Evolutionary conservation across 352 stramenopile species (phyloP).

Genomic region (Globisporangium canariense): DNA sequence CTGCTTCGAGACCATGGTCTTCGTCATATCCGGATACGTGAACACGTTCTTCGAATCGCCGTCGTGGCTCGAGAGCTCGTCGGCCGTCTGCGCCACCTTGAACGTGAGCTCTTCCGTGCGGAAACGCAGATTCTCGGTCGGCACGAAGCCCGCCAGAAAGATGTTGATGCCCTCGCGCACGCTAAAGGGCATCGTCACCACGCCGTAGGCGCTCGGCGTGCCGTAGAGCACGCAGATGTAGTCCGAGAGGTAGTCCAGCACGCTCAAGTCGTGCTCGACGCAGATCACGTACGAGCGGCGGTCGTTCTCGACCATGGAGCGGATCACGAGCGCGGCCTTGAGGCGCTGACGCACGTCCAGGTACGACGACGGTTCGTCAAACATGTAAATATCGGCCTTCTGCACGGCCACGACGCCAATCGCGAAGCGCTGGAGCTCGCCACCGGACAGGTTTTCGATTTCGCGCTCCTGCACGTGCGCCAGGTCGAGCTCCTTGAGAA

Average conservation of each 20-base stretch:
- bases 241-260: conserved; percentile 99
- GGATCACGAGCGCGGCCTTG: conserved; percentile 97
- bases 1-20: conserved; percentile 95
- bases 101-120: conserved; percentile 98
- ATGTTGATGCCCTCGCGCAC: conserved; percentile 99
- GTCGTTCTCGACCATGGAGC: conserved; percentile 92
- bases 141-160: conserved; percentile 99
- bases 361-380: conserved; percentile 99
- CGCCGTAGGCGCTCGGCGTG: conserved; percentile 96
- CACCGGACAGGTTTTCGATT: conserved; percentile 94
- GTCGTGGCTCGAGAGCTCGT: conserved; percentile 85
- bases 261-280: conserved; percentile 99
- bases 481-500: conserved; percentile 93
- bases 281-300: conserved; percentile 95
- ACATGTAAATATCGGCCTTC: conserved; percentile 99
- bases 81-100: conserved; percentile 95
- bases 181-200: conserved; percentile 99
- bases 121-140: conserved; percentile 99
- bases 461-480: conserved; percentile 97
- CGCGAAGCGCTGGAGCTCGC: conserved; percentile 99
- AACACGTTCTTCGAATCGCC: conserved; percentile 90
- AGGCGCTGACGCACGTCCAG: conserved; percentile 99
- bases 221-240: conserved; percentile 99
- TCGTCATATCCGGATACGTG: conserved; percentile 98
- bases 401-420: conserved; percentile 96